Conservation (phyloP, 148 eudicot genomes). For the Talinum fruticosum region DNA sequence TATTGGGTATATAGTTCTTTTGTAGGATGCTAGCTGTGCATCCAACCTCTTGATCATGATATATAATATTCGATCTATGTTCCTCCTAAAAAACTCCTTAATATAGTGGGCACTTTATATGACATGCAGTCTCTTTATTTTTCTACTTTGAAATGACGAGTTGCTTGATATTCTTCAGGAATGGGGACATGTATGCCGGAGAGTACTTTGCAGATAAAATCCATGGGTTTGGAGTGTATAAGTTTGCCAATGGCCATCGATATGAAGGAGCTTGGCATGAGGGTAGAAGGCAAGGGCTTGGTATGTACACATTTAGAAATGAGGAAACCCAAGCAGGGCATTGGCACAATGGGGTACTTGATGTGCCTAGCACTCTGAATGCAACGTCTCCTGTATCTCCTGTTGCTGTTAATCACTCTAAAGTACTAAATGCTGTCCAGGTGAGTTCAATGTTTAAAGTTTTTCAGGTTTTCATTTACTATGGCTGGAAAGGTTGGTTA, state of each 20-base stretch:
- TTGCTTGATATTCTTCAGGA: conserved; percentile 38
- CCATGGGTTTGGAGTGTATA: conserved; percentile 92
- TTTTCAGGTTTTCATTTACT: background rate
- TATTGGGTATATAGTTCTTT: too few species aligned
- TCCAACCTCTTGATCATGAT: too few species aligned
- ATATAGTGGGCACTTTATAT: too few species aligned
- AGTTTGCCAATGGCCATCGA: conserved; percentile 79
- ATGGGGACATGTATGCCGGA: conserved; percentile 88
- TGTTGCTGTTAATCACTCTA: conserved; percentile 90
- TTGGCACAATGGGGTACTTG: conserved; percentile 87
- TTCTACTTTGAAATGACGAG: conserved; percentile 1
- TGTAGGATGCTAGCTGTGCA: too few species aligned
- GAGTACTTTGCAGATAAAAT: conserved; percentile 96
- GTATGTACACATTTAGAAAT: conserved; percentile 86
- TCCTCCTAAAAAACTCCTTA: too few species aligned
- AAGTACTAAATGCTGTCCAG: conserved; percentile 88
- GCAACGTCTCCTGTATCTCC: conserved; percentile 60
- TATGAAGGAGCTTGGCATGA: conserved; percentile 99
- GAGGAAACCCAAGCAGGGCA: conserved; percentile 93
- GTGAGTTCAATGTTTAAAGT: conserved; percentile 26
- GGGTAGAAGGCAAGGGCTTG: conserved; percentile 95
- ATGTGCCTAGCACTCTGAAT: conserved; percentile 85
- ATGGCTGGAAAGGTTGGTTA: too few species aligned
- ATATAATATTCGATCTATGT: too few species aligned
- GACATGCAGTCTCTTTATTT: too few species aligned